A percentile compares a stretch with the other conserved stretches of the same genome.
Conservation (phyloP, 805 yeast species). For the Yarrowia sp. region DNA sequence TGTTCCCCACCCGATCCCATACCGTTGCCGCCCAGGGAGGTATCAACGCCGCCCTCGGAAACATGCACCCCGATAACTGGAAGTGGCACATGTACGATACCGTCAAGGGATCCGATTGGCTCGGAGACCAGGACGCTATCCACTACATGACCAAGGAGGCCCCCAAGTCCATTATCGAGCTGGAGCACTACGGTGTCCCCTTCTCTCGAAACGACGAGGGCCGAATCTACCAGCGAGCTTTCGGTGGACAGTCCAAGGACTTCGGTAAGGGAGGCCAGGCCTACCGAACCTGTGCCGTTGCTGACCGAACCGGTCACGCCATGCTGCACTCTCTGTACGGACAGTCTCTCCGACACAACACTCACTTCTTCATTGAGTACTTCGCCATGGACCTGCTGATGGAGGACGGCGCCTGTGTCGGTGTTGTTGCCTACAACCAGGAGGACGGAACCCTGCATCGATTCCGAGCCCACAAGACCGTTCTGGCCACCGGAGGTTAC, state of each 20-base stretch:
- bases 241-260: constrained; percentile 95
- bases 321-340: constrained; percentile 93
- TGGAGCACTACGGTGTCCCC: constrained; percentile 98
- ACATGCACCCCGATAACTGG: constrained; percentile 98
- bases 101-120: constrained; percentile 98
- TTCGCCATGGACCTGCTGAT: constrained; percentile 91
- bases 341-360: constrained; percentile 93
- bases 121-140: constrained; percentile 98
- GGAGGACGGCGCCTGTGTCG: constrained; percentile 94
- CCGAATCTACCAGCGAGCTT: constrained; percentile 96
- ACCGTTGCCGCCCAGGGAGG: constrained; percentile 99
- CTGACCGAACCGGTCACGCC: constrained; percentile 99
- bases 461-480: constrained; percentile 94
- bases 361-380: constrained; percentile 96
- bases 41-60: constrained; percentile 97
- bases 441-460: constrained; percentile 98
- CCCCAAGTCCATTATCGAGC: constrained; percentile 89
- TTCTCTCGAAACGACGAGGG: constrained; percentile 97
- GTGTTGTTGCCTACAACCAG: constrained; percentile 96
- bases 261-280: constrained; percentile 99
- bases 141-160: constrained; percentile 99
- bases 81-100: constrained; percentile 99
- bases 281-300: constrained; percentile 98
- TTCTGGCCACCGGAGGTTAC: constrained; percentile 97
- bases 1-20: constrained; percentile 97